phyloP scores from a whole-genome alignment of 306 rosid genomes.

The Prunus campanulata region DNA sequence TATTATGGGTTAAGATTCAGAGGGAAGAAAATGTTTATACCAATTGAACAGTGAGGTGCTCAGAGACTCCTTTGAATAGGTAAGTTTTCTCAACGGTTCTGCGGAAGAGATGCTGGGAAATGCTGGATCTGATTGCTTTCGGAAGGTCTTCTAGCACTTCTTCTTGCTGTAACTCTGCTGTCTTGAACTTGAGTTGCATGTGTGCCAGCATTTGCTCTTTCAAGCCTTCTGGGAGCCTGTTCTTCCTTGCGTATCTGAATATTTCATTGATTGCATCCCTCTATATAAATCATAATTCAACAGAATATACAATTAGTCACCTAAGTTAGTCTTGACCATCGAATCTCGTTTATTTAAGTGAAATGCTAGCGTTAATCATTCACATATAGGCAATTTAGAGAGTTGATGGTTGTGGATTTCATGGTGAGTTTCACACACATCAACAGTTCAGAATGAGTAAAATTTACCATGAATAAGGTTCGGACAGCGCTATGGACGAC shows the following conservation, averaged over 20 bases:
- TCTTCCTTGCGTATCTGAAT: conserved; percentile 68
- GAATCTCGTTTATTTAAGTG: background rate
- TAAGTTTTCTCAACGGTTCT: conserved; percentile 52
- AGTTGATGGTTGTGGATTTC: background rate
- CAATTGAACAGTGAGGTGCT: conserved; percentile 66
- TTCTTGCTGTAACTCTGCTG: conserved; percentile 81
- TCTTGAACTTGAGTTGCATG: conserved; percentile 77
- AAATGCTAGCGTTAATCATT: background rate
- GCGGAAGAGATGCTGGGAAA: conserved; percentile 74
- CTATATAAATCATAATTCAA: conserved; percentile 24
- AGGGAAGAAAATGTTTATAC: conserved; percentile 26
- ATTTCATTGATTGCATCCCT: conserved; percentile 70
- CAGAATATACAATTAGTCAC: background rate
- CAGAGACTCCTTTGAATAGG: conserved; percentile 68
- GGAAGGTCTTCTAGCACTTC: conserved; percentile 67
- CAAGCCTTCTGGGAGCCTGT: conserved; percentile 72
- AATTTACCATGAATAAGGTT: conserved; percentile 57
- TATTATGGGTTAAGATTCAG: background rate
- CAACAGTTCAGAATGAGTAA: background rate
- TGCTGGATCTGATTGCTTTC: conserved; percentile 71
- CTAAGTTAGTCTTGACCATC: background rate
- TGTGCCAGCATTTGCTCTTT: conserved; percentile 84
- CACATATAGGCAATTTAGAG: background rate
- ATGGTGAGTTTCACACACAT: background rate
- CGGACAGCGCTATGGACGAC: conserved; percentile 68